Evolutionary conservation across 805 yeast species (phyloP).

Genomic region (Candida insectorum): DNA sequence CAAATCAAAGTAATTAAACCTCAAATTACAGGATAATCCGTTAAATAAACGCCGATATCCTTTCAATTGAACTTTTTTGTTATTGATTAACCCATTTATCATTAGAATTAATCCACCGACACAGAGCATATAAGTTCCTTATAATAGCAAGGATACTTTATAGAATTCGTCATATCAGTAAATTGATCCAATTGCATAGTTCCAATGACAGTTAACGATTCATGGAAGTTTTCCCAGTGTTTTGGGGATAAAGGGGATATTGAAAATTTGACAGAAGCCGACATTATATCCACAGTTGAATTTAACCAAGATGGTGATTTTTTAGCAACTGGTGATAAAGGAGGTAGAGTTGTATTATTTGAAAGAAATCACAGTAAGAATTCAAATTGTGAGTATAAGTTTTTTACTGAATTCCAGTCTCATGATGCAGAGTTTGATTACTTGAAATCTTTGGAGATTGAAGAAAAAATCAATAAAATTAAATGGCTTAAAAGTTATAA

Average conservation of each 20-base stretch:
- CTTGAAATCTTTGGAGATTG: constrained; percentile 91
- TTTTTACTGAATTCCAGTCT: constrained; percentile 94
- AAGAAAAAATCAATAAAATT: constrained; percentile 96
- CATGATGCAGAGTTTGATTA: constrained; percentile 99
- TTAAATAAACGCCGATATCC: no score
- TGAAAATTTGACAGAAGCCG: constrained; percentile 93
- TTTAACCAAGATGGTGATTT: constrained; percentile 93
- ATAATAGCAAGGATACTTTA: no score
- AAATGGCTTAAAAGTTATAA: constrained; percentile 91
- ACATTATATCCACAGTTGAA: constrained; percentile 94
- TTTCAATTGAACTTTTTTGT: no score
- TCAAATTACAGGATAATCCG: no score
- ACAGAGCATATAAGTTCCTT: no score
- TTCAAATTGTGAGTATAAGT: constrained; percentile 78
- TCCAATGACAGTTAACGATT: constrained; percentile 23
- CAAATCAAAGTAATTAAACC: no score
- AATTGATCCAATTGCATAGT: no score
- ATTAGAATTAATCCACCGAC: no score
- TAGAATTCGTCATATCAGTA: no score
- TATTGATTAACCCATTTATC: no score
- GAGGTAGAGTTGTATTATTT: constrained; percentile 95
- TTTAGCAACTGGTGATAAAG: constrained; percentile 97
- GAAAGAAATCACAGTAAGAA: constrained; percentile 77
- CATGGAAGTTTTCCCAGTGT: constrained; percentile 92
- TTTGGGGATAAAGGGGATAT: constrained; percentile 98